Conservation (phyloP, 2,329 filamentous ascomycete species). For the Cordyceps sp. region DNA sequence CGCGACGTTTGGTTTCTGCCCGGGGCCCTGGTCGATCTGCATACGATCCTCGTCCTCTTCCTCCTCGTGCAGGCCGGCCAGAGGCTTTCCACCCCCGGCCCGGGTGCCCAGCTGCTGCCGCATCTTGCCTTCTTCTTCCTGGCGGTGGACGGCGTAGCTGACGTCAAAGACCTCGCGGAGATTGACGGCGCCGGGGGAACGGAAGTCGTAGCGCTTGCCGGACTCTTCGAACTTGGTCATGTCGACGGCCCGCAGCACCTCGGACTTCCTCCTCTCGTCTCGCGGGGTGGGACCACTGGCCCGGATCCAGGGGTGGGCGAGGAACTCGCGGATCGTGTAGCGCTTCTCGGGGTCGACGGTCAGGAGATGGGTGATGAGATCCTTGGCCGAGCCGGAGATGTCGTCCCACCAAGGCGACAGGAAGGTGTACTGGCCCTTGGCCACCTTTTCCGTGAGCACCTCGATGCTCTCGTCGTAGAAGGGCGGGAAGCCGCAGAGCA, state of each 20-base stretch:
- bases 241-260: slow-evolving; percentile 37
- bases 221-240: slow-evolving; percentile 33
- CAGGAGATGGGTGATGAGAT: slow-evolving; percentile 81
- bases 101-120: slow-evolving; percentile 67
- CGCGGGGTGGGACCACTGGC: slow-evolving; percentile 40
- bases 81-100: slow-evolving; percentile 41
- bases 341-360: slow-evolving; percentile 92
- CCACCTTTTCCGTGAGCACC: slow-evolving; percentile 92
- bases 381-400: slow-evolving; percentile 87
- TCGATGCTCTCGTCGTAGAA: slow-evolving; percentile 99
- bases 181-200: slow-evolving; percentile 88
- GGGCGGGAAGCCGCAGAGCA: slow-evolving; percentile 92
- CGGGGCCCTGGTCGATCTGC: slow-evolving; percentile 46
- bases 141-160: slow-evolving; percentile 89
- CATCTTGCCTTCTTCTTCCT: slow-evolving; percentile 90
- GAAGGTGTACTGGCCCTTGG: slow-evolving; percentile 92
- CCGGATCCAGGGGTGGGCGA: slow-evolving; percentile 87
- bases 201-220: slow-evolving; percentile 73
- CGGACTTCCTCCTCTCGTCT: slow-evolving; percentile 41
- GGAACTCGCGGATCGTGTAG: slow-evolving; percentile 83
- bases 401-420: slow-evolving; percentile 99
- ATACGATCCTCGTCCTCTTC: slow-evolving; percentile 41
- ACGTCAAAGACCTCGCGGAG: slow-evolving; percentile 96
- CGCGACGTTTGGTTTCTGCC: slow-evolving; percentile 23
- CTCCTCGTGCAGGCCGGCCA: slow-evolving; percentile 54